Conservation (phyloP, 139 green algal species). For the Chlorella sp. region DNA sequence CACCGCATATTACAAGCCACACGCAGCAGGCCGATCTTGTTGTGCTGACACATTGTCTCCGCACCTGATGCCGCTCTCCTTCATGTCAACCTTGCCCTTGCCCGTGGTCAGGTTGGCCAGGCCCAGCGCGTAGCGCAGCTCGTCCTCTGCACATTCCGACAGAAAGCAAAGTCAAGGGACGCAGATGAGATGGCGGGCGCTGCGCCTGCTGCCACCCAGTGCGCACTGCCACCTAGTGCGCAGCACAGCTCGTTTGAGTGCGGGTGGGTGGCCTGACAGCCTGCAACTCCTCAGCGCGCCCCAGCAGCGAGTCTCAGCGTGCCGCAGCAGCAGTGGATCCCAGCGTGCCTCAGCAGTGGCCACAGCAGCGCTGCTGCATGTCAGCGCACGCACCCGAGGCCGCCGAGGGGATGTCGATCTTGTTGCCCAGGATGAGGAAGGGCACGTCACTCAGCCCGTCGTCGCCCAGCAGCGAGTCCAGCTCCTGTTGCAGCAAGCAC, state of each 20-base stretch:
- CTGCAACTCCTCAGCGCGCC: too few species aligned
- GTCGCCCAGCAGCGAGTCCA: constrained; percentile 94
- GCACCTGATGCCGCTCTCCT: constrained; percentile 77
- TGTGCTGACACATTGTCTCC: too few species aligned
- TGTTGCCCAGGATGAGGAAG: constrained; percentile 99
- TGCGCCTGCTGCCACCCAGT: too few species aligned
- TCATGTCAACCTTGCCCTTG: constrained; percentile 96
- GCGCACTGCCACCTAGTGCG: too few species aligned
- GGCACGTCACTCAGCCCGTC: constrained; percentile 93
- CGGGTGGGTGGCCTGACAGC: too few species aligned
- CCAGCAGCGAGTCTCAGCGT: too few species aligned
- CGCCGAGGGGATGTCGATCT: constrained; percentile 95
- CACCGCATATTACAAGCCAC: too few species aligned
- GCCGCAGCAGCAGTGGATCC: not conserved
- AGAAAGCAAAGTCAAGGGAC: too few species aligned
- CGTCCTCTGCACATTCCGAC: constrained; percentile 73
- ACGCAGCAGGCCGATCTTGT: too few species aligned
- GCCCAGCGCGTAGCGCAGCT: constrained; percentile 92
- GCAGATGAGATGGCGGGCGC: too few species aligned
- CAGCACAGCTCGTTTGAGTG: too few species aligned
- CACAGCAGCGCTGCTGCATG: not conserved
- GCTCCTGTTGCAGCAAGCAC: constrained; percentile 59
- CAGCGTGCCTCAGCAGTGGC: not conserved
- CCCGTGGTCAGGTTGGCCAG: constrained; percentile 96
- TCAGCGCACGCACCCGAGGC: constrained; percentile 4